Percentiles rank a stretch among this genome's conserved stretches.
phyloP scores from a whole-genome alignment of 2,329 filamentous ascomycete species.

The Cladosporium sphaerospermum region DNA sequence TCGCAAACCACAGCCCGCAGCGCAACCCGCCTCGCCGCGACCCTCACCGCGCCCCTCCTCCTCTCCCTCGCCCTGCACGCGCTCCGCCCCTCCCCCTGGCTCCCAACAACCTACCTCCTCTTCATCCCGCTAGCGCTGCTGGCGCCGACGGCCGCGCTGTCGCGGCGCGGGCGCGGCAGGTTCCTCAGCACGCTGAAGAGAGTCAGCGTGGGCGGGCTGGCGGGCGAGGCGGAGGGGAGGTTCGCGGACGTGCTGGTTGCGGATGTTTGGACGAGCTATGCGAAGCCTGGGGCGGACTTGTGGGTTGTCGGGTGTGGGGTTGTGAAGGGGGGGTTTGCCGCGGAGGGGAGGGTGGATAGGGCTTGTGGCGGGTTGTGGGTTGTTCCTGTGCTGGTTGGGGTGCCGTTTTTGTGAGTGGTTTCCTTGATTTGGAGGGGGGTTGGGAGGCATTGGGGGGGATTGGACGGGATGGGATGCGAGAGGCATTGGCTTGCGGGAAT shows the following conservation, averaged over 20 bases:
- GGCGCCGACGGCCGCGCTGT: conserved; percentile 60
- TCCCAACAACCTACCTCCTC: conserved; percentile 80
- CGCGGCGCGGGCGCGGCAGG: conserved; percentile 64
- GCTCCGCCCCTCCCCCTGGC: conserved; percentile 69
- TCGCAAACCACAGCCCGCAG: conserved; percentile 62
- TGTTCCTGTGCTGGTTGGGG: conserved; percentile 75
- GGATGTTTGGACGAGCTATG: conserved; percentile 90
- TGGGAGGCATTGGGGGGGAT: not conserved
- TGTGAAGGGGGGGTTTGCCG: conserved; percentile 62
- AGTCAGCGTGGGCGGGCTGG: conserved; percentile 77
- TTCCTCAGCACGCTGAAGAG: conserved; percentile 71
- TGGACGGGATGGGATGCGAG: not conserved
- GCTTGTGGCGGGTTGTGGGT: conserved; percentile 71
- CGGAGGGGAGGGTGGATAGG: conserved; percentile 66
- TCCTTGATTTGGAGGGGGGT: not conserved
- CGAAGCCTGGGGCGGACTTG: conserved; percentile 83
- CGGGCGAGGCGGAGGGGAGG: conserved; percentile 79
- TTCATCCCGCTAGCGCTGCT: conserved; percentile 65
- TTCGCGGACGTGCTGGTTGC: conserved; percentile 92
- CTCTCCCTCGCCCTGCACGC: conserved; percentile 77
- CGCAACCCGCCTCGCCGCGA: conserved; percentile 74
- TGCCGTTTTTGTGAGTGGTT: conserved; percentile 56
- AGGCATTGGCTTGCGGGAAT: not conserved
- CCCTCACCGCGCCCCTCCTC: conserved; percentile 65
- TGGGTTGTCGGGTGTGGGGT: conserved; percentile 91